Conservation (phyloP, 495 filamentous ascomycete genomes). For the Penicillium roqueforti region DNA sequence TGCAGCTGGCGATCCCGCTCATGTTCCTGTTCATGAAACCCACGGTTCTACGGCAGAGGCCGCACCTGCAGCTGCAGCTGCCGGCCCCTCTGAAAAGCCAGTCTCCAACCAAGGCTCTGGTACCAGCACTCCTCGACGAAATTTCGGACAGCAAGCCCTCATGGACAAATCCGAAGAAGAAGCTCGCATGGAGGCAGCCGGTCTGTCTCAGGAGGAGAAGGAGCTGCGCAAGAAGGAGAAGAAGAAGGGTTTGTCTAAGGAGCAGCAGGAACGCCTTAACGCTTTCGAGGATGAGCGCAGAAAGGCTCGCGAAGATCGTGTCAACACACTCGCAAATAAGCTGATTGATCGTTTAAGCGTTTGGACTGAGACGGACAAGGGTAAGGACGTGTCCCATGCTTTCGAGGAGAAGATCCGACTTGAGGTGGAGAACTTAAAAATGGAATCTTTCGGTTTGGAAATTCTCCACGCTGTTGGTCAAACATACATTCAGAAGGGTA, state of each 20-base stretch:
- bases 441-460: slow-evolving; percentile 97
- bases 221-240: slow-evolving; percentile 77
- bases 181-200: slow-evolving; percentile 61
- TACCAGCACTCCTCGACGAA: slow-evolving; percentile 62
- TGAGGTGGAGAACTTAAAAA: slow-evolving; percentile 96
- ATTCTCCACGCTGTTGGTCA: slow-evolving; percentile 93
- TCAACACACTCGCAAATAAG: slow-evolving; percentile 77
- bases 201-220: slow-evolving; percentile 71
- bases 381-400: slow-evolving; percentile 72
- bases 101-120: slow-evolving; percentile 47
- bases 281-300: slow-evolving; percentile 85
- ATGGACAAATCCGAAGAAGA: slow-evolving; percentile 90
- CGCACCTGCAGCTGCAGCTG: slow-evolving; percentile 18
- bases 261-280: slow-evolving; percentile 84
- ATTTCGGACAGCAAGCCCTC: slow-evolving; percentile 72
- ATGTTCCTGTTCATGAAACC: slow-evolving; percentile 26
- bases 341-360: slow-evolving; percentile 86
- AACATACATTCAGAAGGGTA: slow-evolving; percentile 83
- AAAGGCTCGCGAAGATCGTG: slow-evolving; percentile 81
- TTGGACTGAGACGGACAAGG: slow-evolving; percentile 97
- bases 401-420: slow-evolving; percentile 93
- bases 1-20: slow-evolving; percentile 17
- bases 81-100: slow-evolving; percentile 17
- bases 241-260: slow-evolving; percentile 80
- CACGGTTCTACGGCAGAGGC: slow-evolving; percentile 20